phyloP scores from a whole-genome alignment of 306 rosid genomes.

The Mimosa pudica region DNA sequence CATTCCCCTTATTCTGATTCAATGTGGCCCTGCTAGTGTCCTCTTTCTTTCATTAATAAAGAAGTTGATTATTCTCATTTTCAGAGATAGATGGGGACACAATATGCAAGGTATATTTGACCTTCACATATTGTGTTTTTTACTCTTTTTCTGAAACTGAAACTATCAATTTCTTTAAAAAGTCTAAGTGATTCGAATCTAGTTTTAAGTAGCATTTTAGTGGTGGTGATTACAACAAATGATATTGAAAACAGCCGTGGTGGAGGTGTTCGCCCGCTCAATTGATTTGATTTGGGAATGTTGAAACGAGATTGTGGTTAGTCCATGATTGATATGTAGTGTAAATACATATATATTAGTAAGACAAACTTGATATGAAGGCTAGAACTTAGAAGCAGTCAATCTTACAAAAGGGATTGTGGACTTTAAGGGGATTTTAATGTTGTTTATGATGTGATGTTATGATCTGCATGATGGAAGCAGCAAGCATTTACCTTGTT shows the following conservation, averaged over 20 bases:
- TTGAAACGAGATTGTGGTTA: conserved; percentile 3
- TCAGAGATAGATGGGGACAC: background rate
- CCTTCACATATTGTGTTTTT: background rate
- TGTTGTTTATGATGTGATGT: background rate
- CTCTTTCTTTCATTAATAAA: background rate
- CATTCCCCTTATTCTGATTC: conserved; percentile 57
- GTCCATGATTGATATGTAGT: conserved; percentile 29
- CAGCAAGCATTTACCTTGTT: background rate
- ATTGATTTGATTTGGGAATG: conserved; percentile 21
- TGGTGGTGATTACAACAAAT: background rate
- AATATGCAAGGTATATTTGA: background rate
- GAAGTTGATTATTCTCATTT: background rate
- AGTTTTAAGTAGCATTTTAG: background rate
- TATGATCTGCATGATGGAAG: background rate
- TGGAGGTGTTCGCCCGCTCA: conserved; percentile 61
- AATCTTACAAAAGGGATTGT: conserved; percentile 4
- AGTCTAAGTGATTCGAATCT: background rate
- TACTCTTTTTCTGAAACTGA: conserved; percentile 4
- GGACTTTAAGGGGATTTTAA: background rate
- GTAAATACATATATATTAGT: conserved; percentile 36
- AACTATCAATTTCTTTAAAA: background rate
- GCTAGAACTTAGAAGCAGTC: background rate
- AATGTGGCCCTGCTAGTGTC: conserved; percentile 54
- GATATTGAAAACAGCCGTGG: conserved; percentile 52
- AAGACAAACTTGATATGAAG: conserved; percentile 25